Percentiles rank a stretch among this genome's conserved stretches.
Evolutionary conservation across 352 stramenopile genomes (phyloP).

Genomic region (Phytophthora citricola): DNA sequence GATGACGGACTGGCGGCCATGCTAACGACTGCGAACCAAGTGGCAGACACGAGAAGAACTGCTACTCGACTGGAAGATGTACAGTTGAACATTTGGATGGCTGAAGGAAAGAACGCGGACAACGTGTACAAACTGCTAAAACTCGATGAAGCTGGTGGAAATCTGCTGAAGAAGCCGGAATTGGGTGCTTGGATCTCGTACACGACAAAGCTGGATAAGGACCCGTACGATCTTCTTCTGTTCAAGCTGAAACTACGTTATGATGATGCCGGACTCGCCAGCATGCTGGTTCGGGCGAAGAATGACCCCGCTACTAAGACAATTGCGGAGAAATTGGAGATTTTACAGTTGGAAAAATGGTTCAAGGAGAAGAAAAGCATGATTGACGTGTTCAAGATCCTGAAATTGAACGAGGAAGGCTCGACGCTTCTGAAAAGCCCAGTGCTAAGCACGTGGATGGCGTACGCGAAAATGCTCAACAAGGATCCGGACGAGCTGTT

Average conservation of each 20-base stretch:
- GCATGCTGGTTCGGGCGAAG: conserved; percentile 8
- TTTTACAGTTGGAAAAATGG: not conserved
- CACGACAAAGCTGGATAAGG: not conserved
- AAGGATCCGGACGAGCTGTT: conserved; percentile 8
- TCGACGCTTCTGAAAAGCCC: conserved; percentile 7
- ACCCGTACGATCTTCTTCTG: conserved; percentile 5
- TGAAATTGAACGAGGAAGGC: conserved; percentile 10
- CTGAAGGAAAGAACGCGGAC: not conserved
- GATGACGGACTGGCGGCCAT: conserved; percentile 2
- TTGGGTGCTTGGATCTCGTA: conserved; percentile 1
- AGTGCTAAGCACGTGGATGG: conserved; percentile 6
- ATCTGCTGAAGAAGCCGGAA: conserved; percentile 4
- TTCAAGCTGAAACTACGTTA: conserved; percentile 1
- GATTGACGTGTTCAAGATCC: conserved; percentile 1
- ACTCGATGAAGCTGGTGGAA: conserved; percentile 1
- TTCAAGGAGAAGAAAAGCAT: not conserved
- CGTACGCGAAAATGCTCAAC: not conserved
- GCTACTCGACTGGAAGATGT: not conserved
- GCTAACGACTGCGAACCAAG: not conserved
- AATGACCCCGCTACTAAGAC: not conserved
- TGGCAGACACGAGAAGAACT: not conserved
- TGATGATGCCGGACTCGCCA: not conserved
- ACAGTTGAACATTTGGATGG: not conserved
- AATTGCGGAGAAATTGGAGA: conserved; percentile 4
- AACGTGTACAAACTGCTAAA: conserved; percentile 3